Evolutionary conservation across 2,329 filamentous ascomycete genomes (phyloP).

Genomic region (Chrysoporthe puriensis): DNA sequence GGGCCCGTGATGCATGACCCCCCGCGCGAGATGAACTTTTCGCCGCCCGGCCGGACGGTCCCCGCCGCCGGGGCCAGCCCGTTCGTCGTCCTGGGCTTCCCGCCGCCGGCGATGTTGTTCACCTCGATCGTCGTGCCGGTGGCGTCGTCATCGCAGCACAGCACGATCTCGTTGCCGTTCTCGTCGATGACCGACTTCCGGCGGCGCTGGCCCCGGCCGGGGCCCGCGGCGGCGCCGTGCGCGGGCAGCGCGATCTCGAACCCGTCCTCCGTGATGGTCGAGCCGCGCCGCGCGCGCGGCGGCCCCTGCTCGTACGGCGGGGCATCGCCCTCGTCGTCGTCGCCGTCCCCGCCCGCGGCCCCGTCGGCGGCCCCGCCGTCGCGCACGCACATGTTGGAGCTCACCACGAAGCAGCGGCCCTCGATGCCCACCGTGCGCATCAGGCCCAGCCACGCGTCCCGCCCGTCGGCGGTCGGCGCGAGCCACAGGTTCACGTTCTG

Average conservation of each 20-base stretch:
- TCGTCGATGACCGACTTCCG: constrained; percentile 35
- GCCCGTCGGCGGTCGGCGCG: constrained; percentile 83
- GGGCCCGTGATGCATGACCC: constrained; percentile 84
- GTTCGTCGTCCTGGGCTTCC: constrained; percentile 45
- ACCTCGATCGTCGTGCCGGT: constrained; percentile 12
- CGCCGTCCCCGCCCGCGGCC: constrained; percentile 51
- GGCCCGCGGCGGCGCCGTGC: constrained; percentile 29
- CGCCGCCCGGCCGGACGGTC: neutral
- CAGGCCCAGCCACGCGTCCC: constrained; percentile 81
- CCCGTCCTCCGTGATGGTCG: constrained; percentile 50
- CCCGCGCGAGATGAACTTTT: constrained; percentile 68
- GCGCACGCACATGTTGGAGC: constrained; percentile 79
- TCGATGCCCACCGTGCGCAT: constrained; percentile 83
- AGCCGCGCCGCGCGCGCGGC: constrained; percentile 39
- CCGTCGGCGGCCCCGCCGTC: constrained; percentile 44
- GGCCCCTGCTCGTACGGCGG: constrained; percentile 38
- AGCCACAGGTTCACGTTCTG: constrained; percentile 94
- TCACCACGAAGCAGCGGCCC: constrained; percentile 83
- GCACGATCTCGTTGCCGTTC: constrained; percentile 49
- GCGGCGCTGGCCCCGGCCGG: constrained; percentile 17
- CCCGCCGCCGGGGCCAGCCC: too few species aligned
- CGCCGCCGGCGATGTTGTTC: constrained; percentile 10
- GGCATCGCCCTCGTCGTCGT: constrained; percentile 45
- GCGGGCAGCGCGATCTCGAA: constrained; percentile 51
- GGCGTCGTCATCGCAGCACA: constrained; percentile 35